Evolutionary conservation across 2,329 filamentous ascomycete genomes (phyloP).

Genomic region (Botrytis paeoniae): DNA sequence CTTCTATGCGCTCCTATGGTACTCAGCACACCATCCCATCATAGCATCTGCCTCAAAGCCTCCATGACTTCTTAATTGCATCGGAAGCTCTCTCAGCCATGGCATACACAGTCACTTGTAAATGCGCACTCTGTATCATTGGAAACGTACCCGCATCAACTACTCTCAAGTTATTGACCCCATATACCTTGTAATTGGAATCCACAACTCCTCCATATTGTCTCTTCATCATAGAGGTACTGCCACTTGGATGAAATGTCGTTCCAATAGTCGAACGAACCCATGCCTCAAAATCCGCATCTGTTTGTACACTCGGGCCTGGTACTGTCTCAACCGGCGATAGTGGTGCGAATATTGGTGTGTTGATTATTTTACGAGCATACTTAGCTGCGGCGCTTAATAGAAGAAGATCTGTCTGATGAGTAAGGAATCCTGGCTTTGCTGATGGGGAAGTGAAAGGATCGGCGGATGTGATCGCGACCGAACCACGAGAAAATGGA

Average conservation of each 20-base stretch:
- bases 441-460: slow-evolving; percentile 45
- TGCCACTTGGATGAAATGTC: slow-evolving; percentile 26
- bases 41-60: neutral
- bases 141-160: slow-evolving; percentile 31
- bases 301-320: neutral
- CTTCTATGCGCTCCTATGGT: neutral
- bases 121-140: slow-evolving; percentile 24
- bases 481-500: slow-evolving; percentile 54
- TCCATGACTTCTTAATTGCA: slow-evolving; percentile 15
- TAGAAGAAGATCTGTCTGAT: slow-evolving; percentile 30
- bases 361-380: neutral
- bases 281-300: slow-evolving; percentile 7
- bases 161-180: slow-evolving; percentile 23
- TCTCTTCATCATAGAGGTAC: slow-evolving; percentile 26
- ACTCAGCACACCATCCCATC: neutral
- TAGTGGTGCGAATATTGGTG: neutral
- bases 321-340: slow-evolving; percentile 7
- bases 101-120: slow-evolving; percentile 25
- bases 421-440: slow-evolving; percentile 52
- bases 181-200: slow-evolving; percentile 25
- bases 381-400: neutral
- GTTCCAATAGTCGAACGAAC: neutral
- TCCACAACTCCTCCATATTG: slow-evolving; percentile 28
- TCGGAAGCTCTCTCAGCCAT: slow-evolving; percentile 27
- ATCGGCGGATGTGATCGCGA: slow-evolving; percentile 50